Evolutionary conservation across 345 rosid genomes (phyloP).

Genomic region (Barbarea vulgaris): DNA sequence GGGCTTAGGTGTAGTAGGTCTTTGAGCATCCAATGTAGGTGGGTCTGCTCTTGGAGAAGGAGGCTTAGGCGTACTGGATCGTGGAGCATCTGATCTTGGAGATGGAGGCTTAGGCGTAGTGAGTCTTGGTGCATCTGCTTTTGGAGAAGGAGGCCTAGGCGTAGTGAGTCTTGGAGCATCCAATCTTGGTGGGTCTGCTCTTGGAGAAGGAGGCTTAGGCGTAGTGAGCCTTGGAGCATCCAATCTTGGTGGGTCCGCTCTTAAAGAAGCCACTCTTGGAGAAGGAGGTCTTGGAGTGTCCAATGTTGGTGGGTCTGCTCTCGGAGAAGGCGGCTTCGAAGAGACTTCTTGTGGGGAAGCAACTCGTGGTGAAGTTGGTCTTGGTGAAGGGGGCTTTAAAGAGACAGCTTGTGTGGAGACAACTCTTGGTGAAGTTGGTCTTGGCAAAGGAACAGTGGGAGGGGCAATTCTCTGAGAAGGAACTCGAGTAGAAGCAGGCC

Average conservation of each 20-base stretch:
- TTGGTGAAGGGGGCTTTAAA: conserved; percentile 52
- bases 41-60: conserved; percentile 34
- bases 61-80: conserved; percentile 49
- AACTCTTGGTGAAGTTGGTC: conserved; percentile 54
- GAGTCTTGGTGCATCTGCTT: conserved; percentile 47
- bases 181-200: conserved; percentile 49
- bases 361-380: conserved; percentile 53
- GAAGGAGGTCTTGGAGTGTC: conserved; percentile 26
- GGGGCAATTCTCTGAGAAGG: conserved; percentile 48
- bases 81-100: conserved; percentile 35
- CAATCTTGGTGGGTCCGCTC: conserved; percentile 47
- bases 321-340: conserved; percentile 60
- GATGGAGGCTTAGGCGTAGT: conserved; percentile 50
- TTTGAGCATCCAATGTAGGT: conserved; percentile 20
- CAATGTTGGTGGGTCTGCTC: conserved; percentile 49
- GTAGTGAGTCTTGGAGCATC: conserved; percentile 14
- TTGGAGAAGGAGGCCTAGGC: conserved; percentile 39
- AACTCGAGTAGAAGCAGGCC: conserved; percentile 39
- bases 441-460: conserved; percentile 51
- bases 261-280: conserved; percentile 33
- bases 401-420: conserved; percentile 49
- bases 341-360: conserved; percentile 49
- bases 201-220: conserved; percentile 44
- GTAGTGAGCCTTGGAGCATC: conserved; percentile 37
- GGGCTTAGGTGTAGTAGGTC: conserved; percentile 53